Evolutionary conservation across 1,139 yeast species (phyloP), one percentile per base, ranked within the genome.

Genomic region (Martiniozyma asiatica): DNA sequence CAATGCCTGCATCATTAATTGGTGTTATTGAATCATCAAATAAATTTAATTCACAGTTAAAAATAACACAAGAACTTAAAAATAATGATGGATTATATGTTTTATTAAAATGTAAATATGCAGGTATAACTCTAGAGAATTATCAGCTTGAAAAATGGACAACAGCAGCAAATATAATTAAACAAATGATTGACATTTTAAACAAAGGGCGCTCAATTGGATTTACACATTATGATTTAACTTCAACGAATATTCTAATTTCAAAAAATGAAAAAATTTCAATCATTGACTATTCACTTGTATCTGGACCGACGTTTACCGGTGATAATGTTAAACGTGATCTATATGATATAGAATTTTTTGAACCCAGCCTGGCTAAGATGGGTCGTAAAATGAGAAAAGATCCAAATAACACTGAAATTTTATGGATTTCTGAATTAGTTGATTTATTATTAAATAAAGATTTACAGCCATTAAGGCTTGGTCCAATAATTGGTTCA

Each of bases 301-400:
- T 19, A n/a, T 11, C 8, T 14, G 26, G 26, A 16, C 19, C 11
- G 7, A 11, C n/a, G n/a, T n/a, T 14, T 16, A 11, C 10, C 14
- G 6, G 16, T 11, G 20, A 24, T 14, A 20, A 15, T 8, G 10
- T 24, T 14, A 15, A 14, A 11, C 4, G 26, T 13, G 26, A 24
- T n/a, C 16, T 14, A 10, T 24, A 15, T 24, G 26, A 24, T 12
- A 24, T 24, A 20, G 26, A 15, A 11, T 24, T 24, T 16, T 24
- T 24, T 17, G 18, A 17, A 17, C n/a, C n/a, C n/a, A n/a, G n/a
- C n/a, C n/a, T n/a, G n/a, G n/a, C n/a, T n/a, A n/a, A n/a, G n/a
- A n/a, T n/a, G n/a, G n/a, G n/a, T n/a, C n/a, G n/a, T n/a, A n/a
- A n/a, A n/a, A n/a, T n/a, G n/a, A n/a, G n/a, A n/a, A n/a, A n/a